Evolutionary conservation across 352 stramenopile species (phyloP).

Genomic region (Pythium dissotocum): DNA sequence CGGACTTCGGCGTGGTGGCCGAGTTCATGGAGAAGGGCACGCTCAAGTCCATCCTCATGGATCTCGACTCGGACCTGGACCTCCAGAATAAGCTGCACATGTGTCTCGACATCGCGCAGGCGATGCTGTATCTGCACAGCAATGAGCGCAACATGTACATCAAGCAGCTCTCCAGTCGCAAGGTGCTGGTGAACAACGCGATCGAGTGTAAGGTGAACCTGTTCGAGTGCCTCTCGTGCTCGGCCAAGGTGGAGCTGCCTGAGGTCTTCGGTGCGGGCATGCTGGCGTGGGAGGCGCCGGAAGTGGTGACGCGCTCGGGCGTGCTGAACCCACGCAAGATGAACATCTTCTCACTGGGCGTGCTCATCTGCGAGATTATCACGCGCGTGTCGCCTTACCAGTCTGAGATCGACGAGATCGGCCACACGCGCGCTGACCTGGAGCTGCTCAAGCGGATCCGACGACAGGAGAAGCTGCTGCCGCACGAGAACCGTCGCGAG

Average conservation of each 20-base stretch:
- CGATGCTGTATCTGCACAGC: constrained; percentile 64
- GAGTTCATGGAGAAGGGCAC: constrained; percentile 81
- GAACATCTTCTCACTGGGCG: constrained; percentile 35
- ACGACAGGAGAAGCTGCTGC: constrained; percentile 20
- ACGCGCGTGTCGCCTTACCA: constrained; percentile 32
- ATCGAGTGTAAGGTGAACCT: constrained; percentile 35
- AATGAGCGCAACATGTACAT: constrained; percentile 27
- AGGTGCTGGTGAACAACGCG: constrained; percentile 32
- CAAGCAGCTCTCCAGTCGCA: constrained; percentile 25
- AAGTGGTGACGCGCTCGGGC: constrained; percentile 23
- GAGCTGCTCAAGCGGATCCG: constrained; percentile 24
- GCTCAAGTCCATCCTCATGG: constrained; percentile 55
- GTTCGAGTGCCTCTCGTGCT: constrained; percentile 24
- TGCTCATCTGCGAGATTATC: constrained; percentile 36
- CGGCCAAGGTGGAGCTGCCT: constrained; percentile 12
- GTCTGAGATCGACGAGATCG: constrained; percentile 22
- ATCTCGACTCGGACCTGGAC: constrained; percentile 54
- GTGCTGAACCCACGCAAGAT: constrained; percentile 26
- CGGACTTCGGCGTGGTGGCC: constrained; percentile 73
- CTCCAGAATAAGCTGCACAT: constrained; percentile 60
- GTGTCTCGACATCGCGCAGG: constrained; percentile 63
- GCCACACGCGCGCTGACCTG: constrained; percentile 25
- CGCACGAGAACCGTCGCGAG: constrained; percentile 30
- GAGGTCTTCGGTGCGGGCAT: constrained; percentile 26
- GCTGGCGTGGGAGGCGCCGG: constrained; percentile 29